Percentiles rank a stretch among this genome's conserved stretches.
phyloP scores from a whole-genome alignment of 192 early-diverging fungal species.

The Umbelopsis vinacea region DNA sequence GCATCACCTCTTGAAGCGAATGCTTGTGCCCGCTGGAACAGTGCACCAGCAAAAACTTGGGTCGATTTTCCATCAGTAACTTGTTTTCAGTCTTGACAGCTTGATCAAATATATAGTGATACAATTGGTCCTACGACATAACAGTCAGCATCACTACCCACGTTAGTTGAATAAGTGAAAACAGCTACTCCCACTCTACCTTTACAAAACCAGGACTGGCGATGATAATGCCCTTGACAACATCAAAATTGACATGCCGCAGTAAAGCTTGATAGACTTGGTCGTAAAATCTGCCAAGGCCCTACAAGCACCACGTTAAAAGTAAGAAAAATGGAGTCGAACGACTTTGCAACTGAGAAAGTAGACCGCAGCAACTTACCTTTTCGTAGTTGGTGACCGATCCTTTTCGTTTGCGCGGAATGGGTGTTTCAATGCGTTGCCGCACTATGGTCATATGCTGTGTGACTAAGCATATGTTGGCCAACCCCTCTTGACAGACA shows the following conservation, averaged over 20 bases:
- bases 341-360: neutral
- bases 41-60: conserved; percentile 89
- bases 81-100: conserved; percentile 87
- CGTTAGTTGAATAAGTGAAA: neutral
- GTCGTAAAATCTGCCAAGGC: conserved; percentile 84
- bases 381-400: conserved; percentile 91
- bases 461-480: conserved; percentile 92
- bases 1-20: conserved; percentile 92
- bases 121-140: conserved; percentile 76
- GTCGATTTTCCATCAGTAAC: conserved; percentile 77
- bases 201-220: conserved; percentile 96
- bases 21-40: conserved; percentile 97
- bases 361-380: conserved; percentile 30
- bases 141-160: neutral
- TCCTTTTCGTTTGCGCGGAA: conserved; percentile 94
- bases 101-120: conserved; percentile 82
- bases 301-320: conserved; percentile 40
- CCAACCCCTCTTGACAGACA: conserved; percentile 87
- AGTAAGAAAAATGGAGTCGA: neutral
- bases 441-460: conserved; percentile 95
- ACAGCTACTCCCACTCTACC: conserved; percentile 44
- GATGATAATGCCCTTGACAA: conserved; percentile 95
- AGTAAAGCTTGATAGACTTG: conserved; percentile 89
- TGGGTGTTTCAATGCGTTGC: conserved; percentile 87
- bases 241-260: conserved; percentile 86